A percentile compares a stretch with the other conserved stretches of the same genome.
phyloP scores from a whole-genome alignment of 805 yeast genomes.

The Helenozyma baotianmanensis region DNA sequence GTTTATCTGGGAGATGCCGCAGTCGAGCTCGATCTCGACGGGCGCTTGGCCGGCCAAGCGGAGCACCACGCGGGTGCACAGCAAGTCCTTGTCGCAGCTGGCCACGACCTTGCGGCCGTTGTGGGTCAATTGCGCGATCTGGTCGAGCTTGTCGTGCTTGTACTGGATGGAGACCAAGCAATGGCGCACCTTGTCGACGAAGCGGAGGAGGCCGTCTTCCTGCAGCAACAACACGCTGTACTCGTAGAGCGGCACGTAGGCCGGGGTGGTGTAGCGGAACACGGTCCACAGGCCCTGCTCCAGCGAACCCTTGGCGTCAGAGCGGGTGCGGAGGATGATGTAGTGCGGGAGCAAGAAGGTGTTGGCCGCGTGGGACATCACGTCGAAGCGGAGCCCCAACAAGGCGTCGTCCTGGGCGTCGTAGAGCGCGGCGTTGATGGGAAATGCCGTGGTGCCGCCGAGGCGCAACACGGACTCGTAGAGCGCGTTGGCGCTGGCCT shows the following conservation, averaged over 20 bases:
- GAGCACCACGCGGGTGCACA: conserved; percentile 20
- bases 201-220: conserved; percentile 15
- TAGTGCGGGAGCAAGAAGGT: conserved; percentile 42
- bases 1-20: conserved; percentile 17
- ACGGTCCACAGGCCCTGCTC: conserved; percentile 24
- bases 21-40: conserved; percentile 17
- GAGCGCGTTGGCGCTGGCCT: conserved; percentile 14
- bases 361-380: conserved; percentile 21
- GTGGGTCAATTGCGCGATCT: conserved; percentile 5
- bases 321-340: conserved; percentile 31
- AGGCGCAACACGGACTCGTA: conserved; percentile 46
- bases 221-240: conserved; percentile 9
- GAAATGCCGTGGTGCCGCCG: conserved; percentile 50
- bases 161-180: conserved; percentile 24
- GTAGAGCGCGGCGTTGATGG: conserved; percentile 36
- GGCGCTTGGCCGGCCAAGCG: conserved; percentile 1
- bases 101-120: conserved; percentile 7
- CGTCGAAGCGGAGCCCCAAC: conserved; percentile 50
- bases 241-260: conserved; percentile 23
- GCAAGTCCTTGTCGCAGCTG: conserved; percentile 22
- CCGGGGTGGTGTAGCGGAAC: conserved; percentile 35
- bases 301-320: neutral
- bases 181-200: conserved; percentile 21
- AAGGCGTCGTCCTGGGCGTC: conserved; percentile 22
- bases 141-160: conserved; percentile 27